A percentile compares a stretch with the other conserved stretches of the same genome.
Evolutionary conservation across 345 rosid species (phyloP).

Genomic region (Eucalyptus pumila): DNA sequence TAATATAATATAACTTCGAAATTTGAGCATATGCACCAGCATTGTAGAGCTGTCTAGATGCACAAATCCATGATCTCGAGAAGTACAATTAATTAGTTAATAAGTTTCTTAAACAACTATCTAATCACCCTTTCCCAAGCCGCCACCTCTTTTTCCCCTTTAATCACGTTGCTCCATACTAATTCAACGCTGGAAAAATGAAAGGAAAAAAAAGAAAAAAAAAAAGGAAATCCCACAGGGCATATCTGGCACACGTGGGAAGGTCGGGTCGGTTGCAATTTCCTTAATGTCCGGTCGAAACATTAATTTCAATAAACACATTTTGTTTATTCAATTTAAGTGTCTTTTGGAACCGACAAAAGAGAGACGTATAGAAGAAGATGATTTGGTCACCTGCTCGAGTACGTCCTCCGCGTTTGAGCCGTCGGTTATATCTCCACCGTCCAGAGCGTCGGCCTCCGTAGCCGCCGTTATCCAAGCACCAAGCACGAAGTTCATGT

Average conservation of each 20-base stretch:
- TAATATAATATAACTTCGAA: neutral
- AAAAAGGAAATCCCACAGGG: neutral
- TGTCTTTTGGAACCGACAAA: neutral
- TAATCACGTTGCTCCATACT: neutral
- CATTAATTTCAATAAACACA: neutral
- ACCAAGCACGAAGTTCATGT: neutral
- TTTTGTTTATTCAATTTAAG: neutral
- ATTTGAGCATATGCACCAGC: neutral
- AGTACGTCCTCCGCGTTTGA: neutral
- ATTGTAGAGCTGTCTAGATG: neutral
- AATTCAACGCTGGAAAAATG: neutral
- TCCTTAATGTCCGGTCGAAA: neutral
- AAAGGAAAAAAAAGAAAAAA: neutral
- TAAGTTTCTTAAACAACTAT: neutral
- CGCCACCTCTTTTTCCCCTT: neutral
- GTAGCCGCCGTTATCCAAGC: neutral
- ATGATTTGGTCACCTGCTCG: neutral
- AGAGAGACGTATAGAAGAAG: neutral
- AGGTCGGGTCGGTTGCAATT: neutral
- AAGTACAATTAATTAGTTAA: neutral
- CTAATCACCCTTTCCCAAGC: neutral
- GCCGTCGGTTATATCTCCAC: neutral
- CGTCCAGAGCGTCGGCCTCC: neutral
- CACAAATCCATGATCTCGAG: neutral
- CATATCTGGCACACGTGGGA: neutral